Evolutionary conservation across 176 grass and related monocot genomes (phyloP).

Genomic region (Rhynchospora tenuis): DNA sequence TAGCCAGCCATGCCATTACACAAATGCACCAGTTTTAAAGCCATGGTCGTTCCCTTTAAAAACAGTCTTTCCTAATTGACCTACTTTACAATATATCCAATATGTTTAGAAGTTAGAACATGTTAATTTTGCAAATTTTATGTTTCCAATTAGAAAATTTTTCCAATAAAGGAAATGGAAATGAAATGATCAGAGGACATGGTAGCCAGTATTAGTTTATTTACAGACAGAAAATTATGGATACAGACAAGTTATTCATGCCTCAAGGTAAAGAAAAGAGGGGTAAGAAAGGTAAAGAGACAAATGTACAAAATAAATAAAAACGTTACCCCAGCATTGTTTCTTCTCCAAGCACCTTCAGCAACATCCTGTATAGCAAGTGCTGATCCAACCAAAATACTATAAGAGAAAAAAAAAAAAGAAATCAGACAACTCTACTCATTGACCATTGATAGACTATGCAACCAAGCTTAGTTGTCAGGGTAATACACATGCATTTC

Average conservation of each 20-base stretch:
- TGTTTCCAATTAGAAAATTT: not conserved
- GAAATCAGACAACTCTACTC: not conserved
- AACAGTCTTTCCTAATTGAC: not conserved
- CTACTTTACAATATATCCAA: not conserved
- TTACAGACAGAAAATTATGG: not conserved
- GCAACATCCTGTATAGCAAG: conserved; percentile 15
- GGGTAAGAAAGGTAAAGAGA: not conserved
- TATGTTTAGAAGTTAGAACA: not conserved
- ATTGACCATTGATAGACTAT: not conserved
- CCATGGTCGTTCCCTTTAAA: not conserved
- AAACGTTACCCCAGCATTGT: conserved; percentile 18
- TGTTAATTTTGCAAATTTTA: not conserved
- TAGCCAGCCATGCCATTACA: not conserved
- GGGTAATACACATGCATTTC: not conserved
- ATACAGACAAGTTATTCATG: not conserved
- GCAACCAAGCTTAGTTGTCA: not conserved
- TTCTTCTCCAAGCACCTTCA: conserved; percentile 22
- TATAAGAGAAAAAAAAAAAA: conserved; percentile 4
- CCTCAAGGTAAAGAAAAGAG: not conserved
- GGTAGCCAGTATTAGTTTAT: not conserved
- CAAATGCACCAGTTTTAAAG: no score
- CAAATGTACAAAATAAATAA: not conserved
- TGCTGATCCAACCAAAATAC: conserved; percentile 22
- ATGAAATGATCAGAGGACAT: not conserved
- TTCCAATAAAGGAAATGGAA: not conserved